Conservation (phyloP, 2,329 filamentous ascomycete genomes). For the Xylariaceae sp. region DNA sequence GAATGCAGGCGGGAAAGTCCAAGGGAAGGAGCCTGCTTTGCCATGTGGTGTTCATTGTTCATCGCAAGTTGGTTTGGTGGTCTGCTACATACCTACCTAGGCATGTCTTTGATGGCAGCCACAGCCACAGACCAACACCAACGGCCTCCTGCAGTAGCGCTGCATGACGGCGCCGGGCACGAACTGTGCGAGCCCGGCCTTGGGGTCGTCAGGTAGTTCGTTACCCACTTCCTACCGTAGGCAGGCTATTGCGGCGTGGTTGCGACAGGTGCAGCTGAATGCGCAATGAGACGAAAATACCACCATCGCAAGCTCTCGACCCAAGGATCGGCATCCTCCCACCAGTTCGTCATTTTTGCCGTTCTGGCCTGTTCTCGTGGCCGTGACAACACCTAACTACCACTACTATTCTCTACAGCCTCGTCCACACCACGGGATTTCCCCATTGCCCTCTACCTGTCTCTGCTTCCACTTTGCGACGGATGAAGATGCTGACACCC, state of each 20-base stretch:
- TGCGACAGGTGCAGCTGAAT: background rate
- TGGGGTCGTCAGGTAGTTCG: too few species aligned
- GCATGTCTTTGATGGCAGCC: too few species aligned
- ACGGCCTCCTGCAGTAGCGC: conserved; percentile 10
- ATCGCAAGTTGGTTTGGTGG: too few species aligned
- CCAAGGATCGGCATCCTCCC: conserved; percentile 11
- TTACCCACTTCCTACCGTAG: too few species aligned
- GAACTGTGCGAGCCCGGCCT: too few species aligned
- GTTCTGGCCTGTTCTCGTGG: conserved; percentile 5
- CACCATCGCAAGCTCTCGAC: background rate
- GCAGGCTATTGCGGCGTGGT: background rate
- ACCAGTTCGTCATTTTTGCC: background rate
- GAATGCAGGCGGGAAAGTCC: too few species aligned
- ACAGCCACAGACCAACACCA: background rate
- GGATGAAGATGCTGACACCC: conserved; percentile 21
- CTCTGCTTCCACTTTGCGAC: conserved; percentile 3
- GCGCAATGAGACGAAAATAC: too few species aligned
- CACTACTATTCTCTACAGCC: background rate
- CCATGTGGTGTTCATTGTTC: too few species aligned
- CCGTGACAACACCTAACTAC: background rate
- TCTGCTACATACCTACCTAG: too few species aligned
- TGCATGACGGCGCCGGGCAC: conserved; percentile 2
- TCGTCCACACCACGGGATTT: too few species aligned
- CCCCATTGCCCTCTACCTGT: conserved; percentile 1
- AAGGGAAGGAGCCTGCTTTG: too few species aligned